Base-by-base conservation (phyloP, 192 early-diverging fungal genomes). In the Chytriomyces hyalinus region DNA sequence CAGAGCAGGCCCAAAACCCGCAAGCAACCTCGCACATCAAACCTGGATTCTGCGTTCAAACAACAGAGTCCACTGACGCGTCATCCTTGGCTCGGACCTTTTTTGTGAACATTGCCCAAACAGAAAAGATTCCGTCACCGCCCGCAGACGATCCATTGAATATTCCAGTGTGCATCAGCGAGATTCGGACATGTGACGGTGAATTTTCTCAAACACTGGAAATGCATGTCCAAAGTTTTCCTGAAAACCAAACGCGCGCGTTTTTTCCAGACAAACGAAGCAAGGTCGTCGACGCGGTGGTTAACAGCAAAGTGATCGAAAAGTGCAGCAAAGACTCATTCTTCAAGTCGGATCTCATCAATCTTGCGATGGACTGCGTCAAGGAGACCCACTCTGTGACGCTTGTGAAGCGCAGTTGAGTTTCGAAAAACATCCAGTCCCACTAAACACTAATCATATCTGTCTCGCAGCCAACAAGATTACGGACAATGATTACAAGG, bases 81-180 rank as follows among this genome's bases (percentile, higher is more conserved):
- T 28, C 44, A 4, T 9, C 49, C 1, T 13, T 65, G 9, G n/a
- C 71, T 8, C 4, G 44, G 6, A 26, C 28, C 8, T 73, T 15
- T 7, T 47, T 70, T 46, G 53, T 77, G 13, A 77, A 77, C 50
- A 5, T 77, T 62, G 76, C 76, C 1, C 43, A 20, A 6, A 69
- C 76, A 22, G 28, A 24, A 15, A 43, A 36, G 26, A 47, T 77
- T 22, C 20, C 46, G 0, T 20, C 76, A 13, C 76, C 76, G 10
- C 65, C 65, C 8, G 46, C n/a, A 48, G 22, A 77, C 50, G 76
- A 77, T 69, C 67, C 76, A 5, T 24, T 69, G 6, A 77, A 67
- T 69, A 77, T 77, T 61, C 76, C 76, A 6, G 60, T 77, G 4
- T 77, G 53, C 48, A 7, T 77, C 9, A 70, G 67, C 6, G 65